phyloP scores from a whole-genome alignment of 1,284 basidiomycete species.

The Irpex sp. region DNA sequence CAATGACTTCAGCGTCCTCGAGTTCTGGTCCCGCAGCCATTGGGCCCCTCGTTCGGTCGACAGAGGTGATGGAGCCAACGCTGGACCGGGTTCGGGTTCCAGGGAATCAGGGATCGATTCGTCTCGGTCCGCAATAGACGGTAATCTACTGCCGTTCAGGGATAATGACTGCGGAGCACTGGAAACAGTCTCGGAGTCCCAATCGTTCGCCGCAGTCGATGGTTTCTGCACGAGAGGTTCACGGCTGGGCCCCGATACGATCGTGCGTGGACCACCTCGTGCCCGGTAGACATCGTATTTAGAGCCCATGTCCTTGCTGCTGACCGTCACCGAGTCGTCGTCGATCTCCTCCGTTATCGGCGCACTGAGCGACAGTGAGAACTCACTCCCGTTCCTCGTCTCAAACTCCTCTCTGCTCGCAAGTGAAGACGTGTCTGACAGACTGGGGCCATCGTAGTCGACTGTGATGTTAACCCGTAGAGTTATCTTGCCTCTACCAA shows the following conservation, averaged over 20 bases:
- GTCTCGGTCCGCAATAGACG: conserved; percentile 5
- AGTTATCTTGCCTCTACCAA: conserved; percentile 66
- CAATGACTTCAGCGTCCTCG: conserved; percentile 54
- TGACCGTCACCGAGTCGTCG: conserved; percentile 71
- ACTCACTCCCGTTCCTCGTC: conserved; percentile 54
- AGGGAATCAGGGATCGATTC: conserved; percentile 16
- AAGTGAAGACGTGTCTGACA: conserved; percentile 83
- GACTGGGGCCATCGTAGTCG: conserved; percentile 87
- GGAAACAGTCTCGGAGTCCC: conserved; percentile 28
- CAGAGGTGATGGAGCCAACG: conserved; percentile 30
- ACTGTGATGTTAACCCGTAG: conserved; percentile 73
- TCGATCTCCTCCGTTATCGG: conserved; percentile 40
- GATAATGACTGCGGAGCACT: conserved; percentile 10
- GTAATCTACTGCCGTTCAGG: conserved; percentile 4
- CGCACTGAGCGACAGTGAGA: conserved; percentile 44
- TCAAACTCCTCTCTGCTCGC: conserved; percentile 72
- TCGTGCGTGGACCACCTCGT: conserved; percentile 22
- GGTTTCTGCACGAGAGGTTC: conserved; percentile 17
- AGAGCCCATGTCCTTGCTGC: conserved; percentile 55
- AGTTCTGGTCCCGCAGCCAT: conserved; percentile 83
- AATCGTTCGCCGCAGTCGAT: conserved; percentile 16
- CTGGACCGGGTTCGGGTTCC: conserved; percentile 24
- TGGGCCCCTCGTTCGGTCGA: conserved; percentile 65
- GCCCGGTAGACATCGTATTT: conserved; percentile 23
- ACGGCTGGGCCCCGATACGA: conserved; percentile 22